A percentile compares a stretch with the other conserved stretches of the same genome.
Conservation (phyloP, 306 rosid species). For the Malus asiatica region DNA sequence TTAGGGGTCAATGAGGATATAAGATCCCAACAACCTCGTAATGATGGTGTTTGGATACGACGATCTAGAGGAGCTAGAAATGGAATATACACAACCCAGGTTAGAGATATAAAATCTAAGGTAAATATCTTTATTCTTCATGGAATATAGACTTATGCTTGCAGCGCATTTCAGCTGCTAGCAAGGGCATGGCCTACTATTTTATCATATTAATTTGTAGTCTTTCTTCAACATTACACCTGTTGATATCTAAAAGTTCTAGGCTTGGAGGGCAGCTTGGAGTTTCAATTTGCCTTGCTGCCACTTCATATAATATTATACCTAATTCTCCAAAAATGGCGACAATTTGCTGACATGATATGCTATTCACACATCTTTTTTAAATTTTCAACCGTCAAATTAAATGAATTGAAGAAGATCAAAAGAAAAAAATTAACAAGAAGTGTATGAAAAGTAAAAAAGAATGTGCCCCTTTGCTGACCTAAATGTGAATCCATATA, state of each 20-base stretch:
- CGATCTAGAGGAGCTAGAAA: constrained; percentile 1
- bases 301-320: background rate
- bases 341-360: background rate
- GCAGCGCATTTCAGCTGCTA: constrained; percentile 7
- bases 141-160: constrained; percentile 11
- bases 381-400: too few relatives aligned
- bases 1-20: background rate
- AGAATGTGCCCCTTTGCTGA: background rate
- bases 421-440: too few relatives aligned
- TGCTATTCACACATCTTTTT: too few relatives aligned
- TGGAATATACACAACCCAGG: constrained; percentile 11
- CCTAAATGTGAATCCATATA: background rate
- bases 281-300: background rate
- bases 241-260: background rate
- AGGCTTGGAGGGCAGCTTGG: background rate
- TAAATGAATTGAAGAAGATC: too few relatives aligned
- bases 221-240: background rate
- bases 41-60: constrained; percentile 18
- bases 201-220: background rate
- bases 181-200: background rate
- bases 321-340: background rate
- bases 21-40: background rate
- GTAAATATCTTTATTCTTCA: constrained; percentile 4
- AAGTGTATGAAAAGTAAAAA: too few relatives aligned
- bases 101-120: constrained; percentile 11